Evolutionary conservation across 768 basidiomycete species (phyloP).

Genomic region (Leucocoprinus sp.): DNA sequence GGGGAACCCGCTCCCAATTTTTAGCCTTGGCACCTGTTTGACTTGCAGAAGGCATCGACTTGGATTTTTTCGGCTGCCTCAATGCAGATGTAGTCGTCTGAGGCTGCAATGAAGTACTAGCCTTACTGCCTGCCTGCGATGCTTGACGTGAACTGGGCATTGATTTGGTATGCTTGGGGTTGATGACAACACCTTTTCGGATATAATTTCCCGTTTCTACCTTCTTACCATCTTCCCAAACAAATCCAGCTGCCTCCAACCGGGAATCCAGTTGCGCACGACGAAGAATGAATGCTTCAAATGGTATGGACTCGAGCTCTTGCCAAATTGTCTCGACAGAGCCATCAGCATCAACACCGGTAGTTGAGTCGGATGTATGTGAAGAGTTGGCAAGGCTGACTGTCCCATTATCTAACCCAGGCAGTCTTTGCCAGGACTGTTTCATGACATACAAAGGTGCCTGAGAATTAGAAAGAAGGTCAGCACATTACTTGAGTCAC

Average conservation of each 20-base stretch:
- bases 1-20: background rate
- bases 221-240: background rate
- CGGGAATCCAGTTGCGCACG: background rate
- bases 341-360: background rate
- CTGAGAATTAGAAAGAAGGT: background rate
- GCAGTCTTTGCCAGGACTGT: constrained; percentile 1
- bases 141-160: background rate
- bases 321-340: background rate
- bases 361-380: background rate
- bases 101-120: no score
- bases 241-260: background rate
- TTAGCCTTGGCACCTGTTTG: background rate
- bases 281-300: background rate
- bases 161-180: background rate
- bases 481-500: background rate
- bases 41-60: no score
- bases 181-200: background rate
- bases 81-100: no score
- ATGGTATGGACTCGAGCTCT: background rate
- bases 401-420: background rate
- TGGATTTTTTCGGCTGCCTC: no score
- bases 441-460: background rate
- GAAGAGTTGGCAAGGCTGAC: background rate
- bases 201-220: background rate
- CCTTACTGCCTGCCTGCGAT: background rate